Evolutionary conservation across 345 rosid genomes (phyloP), one percentile per base, ranked within the genome.

Genomic region (Aegle marmelos): DNA sequence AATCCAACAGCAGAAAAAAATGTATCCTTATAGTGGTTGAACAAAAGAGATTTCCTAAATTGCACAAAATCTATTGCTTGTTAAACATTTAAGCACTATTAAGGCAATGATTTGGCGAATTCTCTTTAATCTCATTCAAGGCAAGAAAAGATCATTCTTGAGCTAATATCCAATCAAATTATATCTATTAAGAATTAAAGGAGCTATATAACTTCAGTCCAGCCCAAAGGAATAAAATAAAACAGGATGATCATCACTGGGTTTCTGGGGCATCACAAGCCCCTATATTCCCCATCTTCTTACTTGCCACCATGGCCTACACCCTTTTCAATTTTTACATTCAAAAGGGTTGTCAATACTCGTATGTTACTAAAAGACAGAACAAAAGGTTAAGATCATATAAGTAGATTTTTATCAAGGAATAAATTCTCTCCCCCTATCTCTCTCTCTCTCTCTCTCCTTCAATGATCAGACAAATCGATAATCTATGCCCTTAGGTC

Each of bases 1-100:
- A 77, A 72, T 24, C 41, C 58, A 72, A 80, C 25, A 30, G 27
- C 56, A 72, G 56, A 33, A 64, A 58, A 24, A 76, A 34, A 28
- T 9, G 17, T 34, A 57, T 22, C 21, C 48, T 34, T 10, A 28
- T 16, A 71, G 65, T 74, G 58, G 6, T 11, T 1, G 9, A 25
- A 58, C 9, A n/a, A 48, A 11, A 62, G 22, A 72, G 7, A 57
- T 24, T 13, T 3, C 14, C n/a, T 4, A 59, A 59, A n/a, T 19
- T 34, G 25, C 31, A 66, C 59, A 36, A 61, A 11, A 4, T 9
- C 17, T 68, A 33, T 7, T 16, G 33, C 34, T 73, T 28, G 5
- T 73, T 57, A 19, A 71, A 9, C 58, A 62, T 39, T 30, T 75
- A 22, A 45, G 27, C 37, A 25, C 39, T 60, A 27, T 3, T 27